Conservation (phyloP, 116 monocot genomes). For the Cymodocea nodosa region DNA sequence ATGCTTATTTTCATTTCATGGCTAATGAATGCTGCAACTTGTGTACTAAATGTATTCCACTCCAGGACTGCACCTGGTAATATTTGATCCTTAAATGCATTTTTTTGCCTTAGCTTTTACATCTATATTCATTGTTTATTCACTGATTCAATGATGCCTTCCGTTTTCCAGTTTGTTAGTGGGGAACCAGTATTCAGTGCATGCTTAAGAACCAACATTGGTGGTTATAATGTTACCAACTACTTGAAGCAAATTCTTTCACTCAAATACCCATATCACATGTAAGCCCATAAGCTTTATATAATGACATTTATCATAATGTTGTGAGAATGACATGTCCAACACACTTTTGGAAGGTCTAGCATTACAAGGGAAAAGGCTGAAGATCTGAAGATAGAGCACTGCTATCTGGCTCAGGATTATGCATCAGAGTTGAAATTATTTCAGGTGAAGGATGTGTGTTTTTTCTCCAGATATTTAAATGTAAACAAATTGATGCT, state of each 20-base stretch:
- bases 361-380: constrained; percentile 89
- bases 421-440: constrained; percentile 70
- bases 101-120: neutral
- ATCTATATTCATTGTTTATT: neutral
- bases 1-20: neutral
- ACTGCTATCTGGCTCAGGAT: constrained; percentile 76
- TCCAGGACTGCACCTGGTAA: neutral
- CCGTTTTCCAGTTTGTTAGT: constrained; percentile 42
- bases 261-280: constrained; percentile 83
- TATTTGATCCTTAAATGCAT: neutral
- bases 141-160: neutral
- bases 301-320: neutral
- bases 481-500: neutral
- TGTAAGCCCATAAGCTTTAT: constrained; percentile 19
- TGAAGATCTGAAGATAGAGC: constrained; percentile 84
- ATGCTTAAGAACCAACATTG: constrained; percentile 75
- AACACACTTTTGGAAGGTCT: constrained; percentile 21
- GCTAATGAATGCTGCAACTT: too few species aligned
- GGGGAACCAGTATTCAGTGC: constrained; percentile 77
- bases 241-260: constrained; percentile 94
- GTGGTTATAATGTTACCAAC: constrained; percentile 84
- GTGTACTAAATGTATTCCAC: neutral
- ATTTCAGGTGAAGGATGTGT: constrained; percentile 51
- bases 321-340: neutral
- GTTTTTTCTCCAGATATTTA: neutral